Percentiles rank a stretch among this genome's conserved stretches.
Evolutionary conservation across 2,329 filamentous ascomycete species (phyloP).

Genomic region (Neocucurbitaria cava): DNA sequence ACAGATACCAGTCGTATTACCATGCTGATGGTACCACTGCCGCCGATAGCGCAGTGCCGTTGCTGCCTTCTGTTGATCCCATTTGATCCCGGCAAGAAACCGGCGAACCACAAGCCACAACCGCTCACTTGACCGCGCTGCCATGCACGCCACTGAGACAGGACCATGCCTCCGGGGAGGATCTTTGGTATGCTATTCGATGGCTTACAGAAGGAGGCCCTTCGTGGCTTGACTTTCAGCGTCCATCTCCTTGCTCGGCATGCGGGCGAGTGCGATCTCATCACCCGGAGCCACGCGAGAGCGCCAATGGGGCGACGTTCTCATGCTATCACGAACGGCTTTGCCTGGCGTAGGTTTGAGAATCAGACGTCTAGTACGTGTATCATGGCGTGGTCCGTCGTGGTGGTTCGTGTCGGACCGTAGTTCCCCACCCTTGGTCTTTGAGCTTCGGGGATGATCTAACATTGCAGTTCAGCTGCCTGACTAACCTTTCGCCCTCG

Average conservation of each 20-base stretch:
- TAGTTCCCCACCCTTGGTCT: not conserved
- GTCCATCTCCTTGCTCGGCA: constrained; percentile 1
- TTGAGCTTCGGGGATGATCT: not conserved
- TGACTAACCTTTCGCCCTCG: not conserved
- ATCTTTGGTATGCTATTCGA: constrained; percentile 8
- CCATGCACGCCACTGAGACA: constrained; percentile 20
- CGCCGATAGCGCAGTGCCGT: constrained; percentile 12
- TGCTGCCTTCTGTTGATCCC: constrained; percentile 4
- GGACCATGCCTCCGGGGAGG: constrained; percentile 2
- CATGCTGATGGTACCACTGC: constrained; percentile 8
- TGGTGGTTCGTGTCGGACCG: not conserved
- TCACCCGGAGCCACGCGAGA: not conserved
- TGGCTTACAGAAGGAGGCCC: not conserved
- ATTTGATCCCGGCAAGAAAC: constrained; percentile 1
- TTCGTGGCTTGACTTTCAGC: constrained; percentile 8
- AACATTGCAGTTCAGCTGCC: not conserved
- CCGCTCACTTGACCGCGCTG: constrained; percentile 2
- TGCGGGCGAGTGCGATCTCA: constrained; percentile 4
- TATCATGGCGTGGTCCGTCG: not conserved
- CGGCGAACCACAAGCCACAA: constrained; percentile 18
- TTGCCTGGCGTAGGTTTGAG: not conserved
- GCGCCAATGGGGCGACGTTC: constrained; percentile 7
- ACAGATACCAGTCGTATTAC: not conserved
- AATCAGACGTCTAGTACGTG: not conserved
- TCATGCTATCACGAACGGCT: not conserved